A percentile compares a stretch with the other conserved stretches of the same genome.
Conservation (phyloP, 805 yeast species). For the Candida berthetii region DNA sequence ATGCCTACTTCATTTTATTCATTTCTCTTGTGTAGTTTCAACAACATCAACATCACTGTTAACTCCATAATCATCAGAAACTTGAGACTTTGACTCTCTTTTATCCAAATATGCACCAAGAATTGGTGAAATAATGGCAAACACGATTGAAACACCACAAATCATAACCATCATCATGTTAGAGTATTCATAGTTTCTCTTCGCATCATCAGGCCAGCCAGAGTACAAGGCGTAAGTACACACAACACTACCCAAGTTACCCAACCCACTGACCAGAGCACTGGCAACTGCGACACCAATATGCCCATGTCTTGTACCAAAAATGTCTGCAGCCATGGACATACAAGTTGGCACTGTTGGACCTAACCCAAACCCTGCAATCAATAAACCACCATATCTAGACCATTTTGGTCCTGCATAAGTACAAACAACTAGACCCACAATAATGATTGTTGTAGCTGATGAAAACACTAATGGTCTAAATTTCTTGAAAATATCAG, state of each 20-base stretch:
- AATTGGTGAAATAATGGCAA: constrained; percentile 21
- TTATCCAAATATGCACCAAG: constrained; percentile 5
- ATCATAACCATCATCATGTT: constrained; percentile 82
- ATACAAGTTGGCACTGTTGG: constrained; percentile 87
- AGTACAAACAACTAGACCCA: constrained; percentile 71
- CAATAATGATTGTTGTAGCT: constrained; percentile 62
- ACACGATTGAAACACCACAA: constrained; percentile 65
- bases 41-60: no score
- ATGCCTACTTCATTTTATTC: no score
- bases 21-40: no score
- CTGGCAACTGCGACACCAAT: constrained; percentile 80
- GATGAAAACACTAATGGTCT: constrained; percentile 59
- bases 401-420: constrained; percentile 72
- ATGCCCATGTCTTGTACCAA: constrained; percentile 67
- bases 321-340: constrained; percentile 78
- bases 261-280: constrained; percentile 81
- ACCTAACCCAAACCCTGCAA: constrained; percentile 84
- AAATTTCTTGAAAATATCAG: constrained; percentile 56
- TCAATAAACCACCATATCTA: constrained; percentile 71
- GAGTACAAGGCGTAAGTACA: constrained; percentile 81
- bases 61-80: no score
- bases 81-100: no score
- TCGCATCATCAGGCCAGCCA: constrained; percentile 81
- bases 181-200: constrained; percentile 55
- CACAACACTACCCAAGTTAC: constrained; percentile 80